Evolutionary conservation across 768 basidiomycete species (phyloP).

Genomic region (Lactarius pseudohatsudake): DNA sequence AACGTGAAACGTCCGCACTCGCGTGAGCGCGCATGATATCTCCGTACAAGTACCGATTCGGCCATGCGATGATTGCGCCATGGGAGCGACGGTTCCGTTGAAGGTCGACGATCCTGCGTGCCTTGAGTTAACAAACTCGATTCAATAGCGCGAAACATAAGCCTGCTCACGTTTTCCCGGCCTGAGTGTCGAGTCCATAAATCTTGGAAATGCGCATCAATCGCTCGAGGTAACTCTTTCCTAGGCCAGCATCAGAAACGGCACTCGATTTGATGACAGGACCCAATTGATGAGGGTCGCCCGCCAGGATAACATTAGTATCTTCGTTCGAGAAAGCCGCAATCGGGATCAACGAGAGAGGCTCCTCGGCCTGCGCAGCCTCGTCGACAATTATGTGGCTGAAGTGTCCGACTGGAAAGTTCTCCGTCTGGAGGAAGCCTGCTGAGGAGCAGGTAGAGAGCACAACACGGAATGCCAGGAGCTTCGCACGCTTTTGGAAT

Average conservation of each 20-base stretch:
- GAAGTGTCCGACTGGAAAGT: conserved; percentile 60
- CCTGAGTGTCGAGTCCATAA: conserved; percentile 17
- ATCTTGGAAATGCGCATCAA: conserved; percentile 41
- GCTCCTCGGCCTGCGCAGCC: conserved; percentile 71
- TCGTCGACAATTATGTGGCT: conserved; percentile 71
- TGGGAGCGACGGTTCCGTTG: conserved; percentile 68
- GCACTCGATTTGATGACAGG: conserved; percentile 62
- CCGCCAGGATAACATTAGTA: conserved; percentile 63
- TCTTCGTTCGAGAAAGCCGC: conserved; percentile 53
- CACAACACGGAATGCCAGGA: conserved; percentile 51
- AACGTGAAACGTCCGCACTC: conserved; percentile 32
- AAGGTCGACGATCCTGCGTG: conserved; percentile 57
- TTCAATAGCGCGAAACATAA: neutral
- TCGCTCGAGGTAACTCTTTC: conserved; percentile 61
- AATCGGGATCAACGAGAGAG: conserved; percentile 61
- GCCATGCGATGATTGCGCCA: conserved; percentile 55
- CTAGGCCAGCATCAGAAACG: conserved; percentile 56
- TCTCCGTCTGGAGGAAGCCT: conserved; percentile 53
- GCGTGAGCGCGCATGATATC: conserved; percentile 39
- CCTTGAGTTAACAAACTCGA: neutral
- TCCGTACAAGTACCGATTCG: conserved; percentile 60
- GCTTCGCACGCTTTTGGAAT: conserved; percentile 37
- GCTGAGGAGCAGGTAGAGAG: conserved; percentile 67
- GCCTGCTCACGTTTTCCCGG: conserved; percentile 25
- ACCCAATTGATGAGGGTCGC: conserved; percentile 71